Evolutionary conservation across 306 rosid species (phyloP).

Genomic region (Sophora flavescens): DNA sequence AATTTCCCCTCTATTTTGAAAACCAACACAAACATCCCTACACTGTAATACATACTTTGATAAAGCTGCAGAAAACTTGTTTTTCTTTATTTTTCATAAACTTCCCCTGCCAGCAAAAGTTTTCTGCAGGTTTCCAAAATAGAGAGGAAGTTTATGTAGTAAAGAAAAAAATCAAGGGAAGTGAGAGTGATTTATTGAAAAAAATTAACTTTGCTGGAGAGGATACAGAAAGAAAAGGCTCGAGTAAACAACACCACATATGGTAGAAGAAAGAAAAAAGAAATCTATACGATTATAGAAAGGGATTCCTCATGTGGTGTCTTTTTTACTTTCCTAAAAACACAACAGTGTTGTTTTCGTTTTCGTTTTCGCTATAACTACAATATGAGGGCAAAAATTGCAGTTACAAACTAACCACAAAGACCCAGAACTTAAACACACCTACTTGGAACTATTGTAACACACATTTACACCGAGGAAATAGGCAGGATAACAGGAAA

Average conservation of each 20-base stretch:
- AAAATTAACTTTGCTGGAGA: not conserved
- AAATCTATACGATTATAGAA: not conserved
- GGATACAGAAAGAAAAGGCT: not conserved
- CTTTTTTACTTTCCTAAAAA: not conserved
- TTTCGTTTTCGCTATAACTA: not conserved
- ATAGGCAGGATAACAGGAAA: not conserved
- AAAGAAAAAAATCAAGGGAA: not conserved
- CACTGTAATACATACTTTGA: not conserved
- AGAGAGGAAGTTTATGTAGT: no score
- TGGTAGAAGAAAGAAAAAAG: not conserved
- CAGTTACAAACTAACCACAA: slow-evolving; percentile 13
- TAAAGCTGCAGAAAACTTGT: not conserved
- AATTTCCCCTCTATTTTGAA: slow-evolving; percentile 2
- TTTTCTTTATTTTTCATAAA: not conserved
- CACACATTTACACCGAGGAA: not conserved
- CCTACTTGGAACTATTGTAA: not conserved
- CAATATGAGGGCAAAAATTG: not conserved
- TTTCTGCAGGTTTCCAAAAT: not conserved
- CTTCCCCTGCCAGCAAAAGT: not conserved
- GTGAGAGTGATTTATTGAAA: not conserved
- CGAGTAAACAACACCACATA: not conserved
- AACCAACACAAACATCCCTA: not conserved
- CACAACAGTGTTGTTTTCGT: not conserved
- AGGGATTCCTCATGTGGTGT: not conserved
- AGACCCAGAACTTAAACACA: slow-evolving; percentile 3